Percentiles rank a stretch among this genome's conserved stretches.
Evolutionary conservation across 2,329 filamentous ascomycete species (phyloP).

Genomic region (Metarhizium anisopliae): DNA sequence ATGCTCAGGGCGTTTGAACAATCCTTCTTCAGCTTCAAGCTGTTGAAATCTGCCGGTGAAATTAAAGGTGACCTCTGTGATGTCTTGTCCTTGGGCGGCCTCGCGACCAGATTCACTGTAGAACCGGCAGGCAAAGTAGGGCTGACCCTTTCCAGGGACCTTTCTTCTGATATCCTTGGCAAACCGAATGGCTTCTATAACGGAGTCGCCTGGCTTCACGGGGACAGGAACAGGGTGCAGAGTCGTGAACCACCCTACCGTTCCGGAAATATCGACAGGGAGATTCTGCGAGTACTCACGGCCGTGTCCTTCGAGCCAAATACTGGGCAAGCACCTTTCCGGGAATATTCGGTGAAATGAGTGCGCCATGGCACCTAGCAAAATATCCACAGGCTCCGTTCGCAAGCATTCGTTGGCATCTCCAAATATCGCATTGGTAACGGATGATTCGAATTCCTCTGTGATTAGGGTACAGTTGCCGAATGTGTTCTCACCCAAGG

Average conservation of each 20-base stretch:
- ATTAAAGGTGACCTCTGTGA: slow-evolving; percentile 40
- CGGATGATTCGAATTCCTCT: slow-evolving; percentile 6
- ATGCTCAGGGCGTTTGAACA: slow-evolving; percentile 4
- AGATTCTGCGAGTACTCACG: slow-evolving; percentile 19
- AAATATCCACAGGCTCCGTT: slow-evolving; percentile 29
- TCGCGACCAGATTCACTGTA: slow-evolving; percentile 19
- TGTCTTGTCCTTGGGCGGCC: slow-evolving; percentile 23
- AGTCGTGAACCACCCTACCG: slow-evolving; percentile 38
- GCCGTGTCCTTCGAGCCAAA: slow-evolving; percentile 34
- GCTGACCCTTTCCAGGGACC: slow-evolving; percentile 24
- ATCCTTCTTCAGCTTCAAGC: slow-evolving; percentile 25
- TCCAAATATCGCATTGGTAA: slow-evolving; percentile 10
- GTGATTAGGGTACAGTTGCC: slow-evolving; percentile 1
- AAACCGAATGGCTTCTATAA: slow-evolving; percentile 9
- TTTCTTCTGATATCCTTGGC: slow-evolving; percentile 26
- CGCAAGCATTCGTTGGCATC: slow-evolving; percentile 19
- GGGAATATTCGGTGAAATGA: slow-evolving; percentile 26
- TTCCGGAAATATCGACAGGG: slow-evolving; percentile 26
- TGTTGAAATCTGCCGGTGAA: slow-evolving; percentile 34
- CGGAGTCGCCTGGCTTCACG: slow-evolving; percentile 1
- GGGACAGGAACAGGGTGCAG: slow-evolving; percentile 23
- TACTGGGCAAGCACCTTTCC: slow-evolving; percentile 21
- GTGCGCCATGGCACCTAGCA: slow-evolving; percentile 23
- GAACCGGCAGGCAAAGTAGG: slow-evolving; percentile 28
- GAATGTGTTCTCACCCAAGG: slow-evolving; percentile 2